Conservation (phyloP, 2,329 filamentous ascomycete species). For the Xylariomycetidae sp. region DNA sequence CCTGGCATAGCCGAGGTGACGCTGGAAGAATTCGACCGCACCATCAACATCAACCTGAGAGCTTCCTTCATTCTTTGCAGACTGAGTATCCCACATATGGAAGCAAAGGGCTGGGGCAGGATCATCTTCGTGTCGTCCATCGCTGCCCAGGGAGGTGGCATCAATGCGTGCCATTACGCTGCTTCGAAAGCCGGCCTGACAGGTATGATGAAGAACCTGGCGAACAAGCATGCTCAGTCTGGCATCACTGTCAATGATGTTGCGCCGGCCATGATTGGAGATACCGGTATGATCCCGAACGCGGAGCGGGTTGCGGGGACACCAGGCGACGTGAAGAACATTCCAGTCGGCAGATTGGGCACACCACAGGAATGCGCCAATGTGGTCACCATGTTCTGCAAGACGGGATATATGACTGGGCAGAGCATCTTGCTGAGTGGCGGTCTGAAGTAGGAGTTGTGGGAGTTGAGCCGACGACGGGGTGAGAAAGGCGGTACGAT, state of each 20-base stretch:
- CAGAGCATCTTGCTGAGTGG: constrained; percentile 49
- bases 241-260: constrained; percentile 64
- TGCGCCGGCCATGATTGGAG: constrained; percentile 63
- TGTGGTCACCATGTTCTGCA: constrained; percentile 53
- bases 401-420: constrained; percentile 55
- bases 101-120: constrained; percentile 52
- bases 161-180: constrained; percentile 57
- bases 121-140: constrained; percentile 61
- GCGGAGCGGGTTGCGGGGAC: constrained; percentile 43
- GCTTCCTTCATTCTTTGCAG: constrained; percentile 58
- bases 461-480: no score
- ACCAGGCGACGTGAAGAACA: constrained; percentile 52
- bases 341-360: constrained; percentile 53
- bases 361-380: constrained; percentile 55
- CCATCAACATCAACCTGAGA: constrained; percentile 54
- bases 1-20: constrained; percentile 50
- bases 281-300: constrained; percentile 57
- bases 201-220: constrained; percentile 60
- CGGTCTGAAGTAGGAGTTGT: constrained; percentile 41
- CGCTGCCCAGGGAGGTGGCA: constrained; percentile 55
- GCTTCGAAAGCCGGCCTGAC: constrained; percentile 57
- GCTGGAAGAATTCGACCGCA: constrained; percentile 59
- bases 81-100: constrained; percentile 55
- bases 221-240: constrained; percentile 50
- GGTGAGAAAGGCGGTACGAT: no score